These are phyloP conservation scores for Apiospora malaysiana DNA, from an alignment of 2,329 filamentous ascomycete species.

Conservation along the genomic window DNA sequence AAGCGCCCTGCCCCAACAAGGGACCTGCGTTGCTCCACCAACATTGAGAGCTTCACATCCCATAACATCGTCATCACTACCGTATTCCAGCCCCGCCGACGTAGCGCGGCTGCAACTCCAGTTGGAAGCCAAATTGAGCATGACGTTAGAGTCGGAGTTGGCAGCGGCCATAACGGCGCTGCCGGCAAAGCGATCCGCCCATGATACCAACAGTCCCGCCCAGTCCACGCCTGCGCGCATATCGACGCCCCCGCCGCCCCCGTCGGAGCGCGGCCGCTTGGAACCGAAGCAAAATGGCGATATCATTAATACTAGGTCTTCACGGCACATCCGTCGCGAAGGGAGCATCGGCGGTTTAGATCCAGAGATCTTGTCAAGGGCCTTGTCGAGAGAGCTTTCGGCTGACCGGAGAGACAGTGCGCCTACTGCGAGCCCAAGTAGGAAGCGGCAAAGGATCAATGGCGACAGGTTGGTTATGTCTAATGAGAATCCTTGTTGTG, in stretches of 20 bases:
- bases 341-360: constrained; percentile 50
- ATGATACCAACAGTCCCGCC: constrained; percentile 43
- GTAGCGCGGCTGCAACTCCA: neutral
- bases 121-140: neutral
- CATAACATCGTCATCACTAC: constrained; percentile 11
- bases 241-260: constrained; percentile 52
- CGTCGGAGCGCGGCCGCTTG: constrained; percentile 49
- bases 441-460: constrained; percentile 65
- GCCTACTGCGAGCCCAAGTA: constrained; percentile 59
- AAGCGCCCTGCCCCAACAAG: constrained; percentile 13
- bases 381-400: constrained; percentile 58
- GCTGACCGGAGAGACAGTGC: constrained; percentile 58
- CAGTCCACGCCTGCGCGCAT: constrained; percentile 44
- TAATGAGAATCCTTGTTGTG: neutral
- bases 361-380: constrained; percentile 55
- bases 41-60: neutral
- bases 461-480: constrained; percentile 58
- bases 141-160: constrained; percentile 16
- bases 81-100: neutral
- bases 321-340: constrained; percentile 43
- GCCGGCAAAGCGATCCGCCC: constrained; percentile 36
- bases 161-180: constrained; percentile 1
- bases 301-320: constrained; percentile 38
- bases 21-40: constrained; percentile 19
- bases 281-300: constrained; percentile 50